Conservation (phyloP, 2,329 filamentous ascomycete genomes). For the Ramularia collo-cygni region DNA sequence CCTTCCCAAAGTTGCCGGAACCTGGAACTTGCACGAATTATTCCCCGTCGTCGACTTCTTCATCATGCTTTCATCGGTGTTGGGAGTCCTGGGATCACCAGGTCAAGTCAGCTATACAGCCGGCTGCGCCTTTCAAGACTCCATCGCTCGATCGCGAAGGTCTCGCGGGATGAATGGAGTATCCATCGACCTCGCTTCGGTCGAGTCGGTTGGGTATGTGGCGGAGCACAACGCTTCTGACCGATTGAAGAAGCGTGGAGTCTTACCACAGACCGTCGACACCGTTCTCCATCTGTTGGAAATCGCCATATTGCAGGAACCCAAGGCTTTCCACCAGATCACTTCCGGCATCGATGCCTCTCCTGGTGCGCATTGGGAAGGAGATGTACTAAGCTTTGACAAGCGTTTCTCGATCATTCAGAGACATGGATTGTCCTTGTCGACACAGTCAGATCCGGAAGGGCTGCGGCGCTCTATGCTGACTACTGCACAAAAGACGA, state of each 20-base stretch:
- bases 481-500: not conserved
- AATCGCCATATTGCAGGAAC: not conserved
- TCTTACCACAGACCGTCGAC: not conserved
- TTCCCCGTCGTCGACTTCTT: not conserved
- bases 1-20: conserved; percentile 24
- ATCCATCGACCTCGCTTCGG: conserved; percentile 26
- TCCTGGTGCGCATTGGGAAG: no score
- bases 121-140: not conserved
- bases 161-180: conserved; percentile 18
- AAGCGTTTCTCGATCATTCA: no score
- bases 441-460: no score
- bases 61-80: not conserved
- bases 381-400: no score
- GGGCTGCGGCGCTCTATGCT: no score
- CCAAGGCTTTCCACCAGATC: no score
- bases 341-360: no score
- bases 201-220: conserved; percentile 27
- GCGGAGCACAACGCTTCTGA: conserved; percentile 4
- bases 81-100: not conserved
- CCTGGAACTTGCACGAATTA: conserved; percentile 22
- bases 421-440: no score
- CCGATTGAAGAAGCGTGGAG: not conserved
- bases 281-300: not conserved
- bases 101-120: not conserved
- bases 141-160: conserved; percentile 16